Evolutionary conservation across 2,329 filamentous ascomycete genomes (phyloP), one percentile per base, ranked within the genome.

Genomic region (Diplodia intermedia): DNA sequence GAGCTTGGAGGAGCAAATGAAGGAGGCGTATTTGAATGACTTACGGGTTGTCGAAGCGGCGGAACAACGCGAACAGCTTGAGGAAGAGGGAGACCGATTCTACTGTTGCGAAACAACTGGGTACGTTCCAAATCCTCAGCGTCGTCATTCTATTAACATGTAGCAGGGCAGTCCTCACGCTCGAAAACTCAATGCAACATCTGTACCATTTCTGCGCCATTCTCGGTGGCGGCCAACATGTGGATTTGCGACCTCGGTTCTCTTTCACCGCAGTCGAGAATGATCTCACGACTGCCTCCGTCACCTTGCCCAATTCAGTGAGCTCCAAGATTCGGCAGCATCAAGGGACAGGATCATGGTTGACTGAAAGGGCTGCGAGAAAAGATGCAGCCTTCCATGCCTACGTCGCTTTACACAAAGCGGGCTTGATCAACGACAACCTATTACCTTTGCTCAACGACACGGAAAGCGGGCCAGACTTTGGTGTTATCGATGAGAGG

Each of bases 311-410:
- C 0, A 83, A 86, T 4, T 90, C 87, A 4, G 81, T 98, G 0
- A 85, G 91, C n/a, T 80, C 84, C 4, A 77, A 84, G 14, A 77
- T 93, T 11, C 86, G 91, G 18, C 80, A 78, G 49, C 82, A 86
- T 0, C 73, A 79, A 26, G 87, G 90, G 63, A 76, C 77, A 33
- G 70, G 75, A 43, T 70, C 76, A n/a, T 97, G 93, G 93, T 78
- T 72, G 12, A 91, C 89, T 0, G 90, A 95, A 73, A 86, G 84
- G 68, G 88, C 88, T 71, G 93, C 93, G 0, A 88, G 84, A 71
- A 92, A 91, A 74, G 94, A 97, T 77, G 92, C 90, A 0, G 91
- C 92, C 0, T 95, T 97, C 70, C 87, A 92, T 73, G 91, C 93
- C 0, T 97, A 94, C 74, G 79, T 86, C 26, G 83, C 83, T 5